Percentiles rank a stretch among this genome's conserved stretches.
Evolutionary conservation across 805 yeast genomes (phyloP).

Genomic region (Groenewaldozyma tartarivorans): DNA sequence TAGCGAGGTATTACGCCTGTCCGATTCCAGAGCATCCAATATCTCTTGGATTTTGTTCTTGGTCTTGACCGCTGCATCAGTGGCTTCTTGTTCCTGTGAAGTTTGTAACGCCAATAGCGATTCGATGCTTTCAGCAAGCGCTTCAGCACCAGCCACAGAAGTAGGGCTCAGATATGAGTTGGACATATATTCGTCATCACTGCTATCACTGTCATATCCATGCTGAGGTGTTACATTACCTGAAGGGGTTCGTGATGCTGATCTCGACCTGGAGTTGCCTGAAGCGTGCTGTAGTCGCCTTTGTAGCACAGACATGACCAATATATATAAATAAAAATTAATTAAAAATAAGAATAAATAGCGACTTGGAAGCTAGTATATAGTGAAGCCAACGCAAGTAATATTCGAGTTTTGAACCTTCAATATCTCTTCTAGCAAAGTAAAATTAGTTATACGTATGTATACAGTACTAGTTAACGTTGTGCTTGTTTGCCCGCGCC

Average conservation of each 20-base stretch:
- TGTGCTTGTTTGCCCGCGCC: too few relatives aligned
- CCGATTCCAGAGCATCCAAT: conserved; percentile 22
- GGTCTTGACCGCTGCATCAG: conserved; percentile 5
- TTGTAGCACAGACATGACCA: conserved; percentile 1
- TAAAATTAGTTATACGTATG: too few relatives aligned
- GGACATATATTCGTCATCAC: conserved; percentile 17
- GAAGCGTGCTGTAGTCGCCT: background rate
- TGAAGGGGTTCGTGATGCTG: conserved; percentile 1
- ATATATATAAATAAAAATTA: too few relatives aligned
- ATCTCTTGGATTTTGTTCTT: conserved; percentile 15
- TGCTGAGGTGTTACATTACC: background rate
- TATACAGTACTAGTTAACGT: too few relatives aligned
- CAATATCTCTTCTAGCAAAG: too few relatives aligned
- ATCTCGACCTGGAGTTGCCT: background rate
- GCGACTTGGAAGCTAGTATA: too few relatives aligned
- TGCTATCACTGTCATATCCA: conserved; percentile 6
- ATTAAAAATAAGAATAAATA: too few relatives aligned
- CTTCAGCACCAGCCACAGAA: conserved; percentile 9
- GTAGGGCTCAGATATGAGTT: conserved; percentile 13
- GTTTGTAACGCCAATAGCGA: conserved; percentile 6
- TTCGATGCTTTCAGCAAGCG: conserved; percentile 10
- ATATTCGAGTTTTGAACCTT: too few relatives aligned
- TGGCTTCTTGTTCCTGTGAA: conserved; percentile 6
- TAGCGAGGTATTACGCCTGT: conserved; percentile 23
- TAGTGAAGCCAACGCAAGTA: too few relatives aligned